A percentile compares a stretch with the other conserved stretches of the same genome.
Conservation (phyloP, 306 rosid species). For the Fragaria nilgerrensis region DNA sequence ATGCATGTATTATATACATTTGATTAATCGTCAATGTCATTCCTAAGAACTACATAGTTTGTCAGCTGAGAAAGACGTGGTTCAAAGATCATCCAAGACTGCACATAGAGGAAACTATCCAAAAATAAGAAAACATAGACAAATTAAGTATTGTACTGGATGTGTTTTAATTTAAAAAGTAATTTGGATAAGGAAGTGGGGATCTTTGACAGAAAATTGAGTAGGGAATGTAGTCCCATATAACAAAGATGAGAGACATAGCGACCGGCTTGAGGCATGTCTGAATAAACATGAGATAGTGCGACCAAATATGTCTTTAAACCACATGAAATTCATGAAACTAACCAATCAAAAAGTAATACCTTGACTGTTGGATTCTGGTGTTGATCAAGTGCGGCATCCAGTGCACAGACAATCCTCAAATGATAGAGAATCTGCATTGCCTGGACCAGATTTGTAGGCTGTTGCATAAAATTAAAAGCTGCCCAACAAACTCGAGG, state of each 20-base stretch:
- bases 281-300: background rate
- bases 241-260: background rate
- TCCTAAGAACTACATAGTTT: background rate
- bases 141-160: background rate
- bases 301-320: background rate
- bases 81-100: background rate
- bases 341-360: background rate
- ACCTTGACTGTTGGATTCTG: slow-evolving; percentile 6
- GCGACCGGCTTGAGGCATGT: background rate
- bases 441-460: slow-evolving; percentile 7
- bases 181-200: background rate
- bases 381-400: slow-evolving; percentile 9
- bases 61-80: background rate
- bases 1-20: background rate
- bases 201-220: background rate
- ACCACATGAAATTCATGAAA: background rate
- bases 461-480: slow-evolving; percentile 15
- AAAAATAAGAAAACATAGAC: background rate
- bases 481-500: slow-evolving; percentile 17
- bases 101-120: background rate
- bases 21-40: no score
- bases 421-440: slow-evolving; percentile 19
- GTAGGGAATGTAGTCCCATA: background rate
- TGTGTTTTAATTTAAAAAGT: background rate
- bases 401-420: slow-evolving; percentile 3